Conservation (phyloP, 192 early-diverging fungal genomes). For the Coemansia javaensis region DNA sequence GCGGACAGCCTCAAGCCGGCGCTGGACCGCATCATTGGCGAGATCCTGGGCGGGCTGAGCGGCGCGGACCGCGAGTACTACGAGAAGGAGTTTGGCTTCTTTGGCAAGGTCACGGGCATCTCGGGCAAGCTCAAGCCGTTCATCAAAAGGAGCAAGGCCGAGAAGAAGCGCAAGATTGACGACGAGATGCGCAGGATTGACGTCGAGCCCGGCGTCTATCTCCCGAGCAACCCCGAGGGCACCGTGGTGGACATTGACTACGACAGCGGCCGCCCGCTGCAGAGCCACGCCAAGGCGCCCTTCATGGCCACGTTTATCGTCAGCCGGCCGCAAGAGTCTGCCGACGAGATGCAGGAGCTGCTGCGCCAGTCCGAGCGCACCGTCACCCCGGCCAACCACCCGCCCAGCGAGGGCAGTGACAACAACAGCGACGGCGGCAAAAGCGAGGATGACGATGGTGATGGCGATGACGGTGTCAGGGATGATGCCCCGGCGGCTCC, state of each 20-base stretch:
- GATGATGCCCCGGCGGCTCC: background rate
- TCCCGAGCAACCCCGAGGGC: constrained; percentile 96
- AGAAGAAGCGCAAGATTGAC: constrained; percentile 99
- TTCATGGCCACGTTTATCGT: constrained; percentile 99
- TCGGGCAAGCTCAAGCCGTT: constrained; percentile 95
- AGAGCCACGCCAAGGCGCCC: constrained; percentile 97
- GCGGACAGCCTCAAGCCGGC: constrained; percentile 86
- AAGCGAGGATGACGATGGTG: background rate
- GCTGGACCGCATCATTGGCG: constrained; percentile 81
- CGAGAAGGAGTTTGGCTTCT: constrained; percentile 95
- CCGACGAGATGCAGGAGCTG: constrained; percentile 58
- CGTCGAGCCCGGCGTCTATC: constrained; percentile 94
- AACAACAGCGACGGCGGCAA: background rate
- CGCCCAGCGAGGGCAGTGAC: background rate
- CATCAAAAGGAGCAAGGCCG: constrained; percentile 81
- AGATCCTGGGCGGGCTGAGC: constrained; percentile 74
- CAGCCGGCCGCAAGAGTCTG: constrained; percentile 54
- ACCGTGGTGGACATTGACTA: constrained; percentile 93
- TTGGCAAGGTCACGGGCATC: constrained; percentile 91
- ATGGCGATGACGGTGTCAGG: background rate
- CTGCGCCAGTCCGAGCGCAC: constrained; percentile 38
- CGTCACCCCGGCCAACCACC: constrained; percentile 19
- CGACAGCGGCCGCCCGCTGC: constrained; percentile 87
- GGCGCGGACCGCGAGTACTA: constrained; percentile 88
- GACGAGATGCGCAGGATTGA: constrained; percentile 94